phyloP scores from a whole-genome alignment of 2,329 filamentous ascomycete genomes.

The Colletotrichum endophyticum region DNA sequence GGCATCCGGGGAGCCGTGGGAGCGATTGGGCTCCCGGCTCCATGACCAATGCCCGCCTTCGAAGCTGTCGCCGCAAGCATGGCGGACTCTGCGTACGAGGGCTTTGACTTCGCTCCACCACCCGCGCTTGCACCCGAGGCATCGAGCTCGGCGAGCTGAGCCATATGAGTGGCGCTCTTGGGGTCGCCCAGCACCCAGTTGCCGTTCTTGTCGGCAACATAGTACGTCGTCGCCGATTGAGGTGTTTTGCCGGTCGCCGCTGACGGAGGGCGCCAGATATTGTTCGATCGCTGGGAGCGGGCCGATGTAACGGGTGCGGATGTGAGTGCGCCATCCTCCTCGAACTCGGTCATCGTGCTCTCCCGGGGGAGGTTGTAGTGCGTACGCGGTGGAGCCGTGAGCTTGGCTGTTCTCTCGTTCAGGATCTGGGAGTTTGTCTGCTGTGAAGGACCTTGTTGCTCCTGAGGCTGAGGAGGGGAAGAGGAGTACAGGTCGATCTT shows the following conservation, averaged over 20 bases:
- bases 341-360: constrained; percentile 57
- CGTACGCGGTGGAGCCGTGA: constrained; percentile 18
- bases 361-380: constrained; percentile 32
- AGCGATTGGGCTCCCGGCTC: constrained; percentile 12
- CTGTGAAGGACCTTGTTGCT: constrained; percentile 3
- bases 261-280: constrained; percentile 57
- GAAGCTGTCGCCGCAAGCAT: constrained; percentile 22
- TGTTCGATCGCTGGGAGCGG: constrained; percentile 35
- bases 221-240: constrained; percentile 49
- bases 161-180: constrained; percentile 26
- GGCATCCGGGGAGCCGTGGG: constrained; percentile 7
- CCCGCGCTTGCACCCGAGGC: constrained; percentile 20
- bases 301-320: constrained; percentile 14
- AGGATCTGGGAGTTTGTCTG: constrained; percentile 19
- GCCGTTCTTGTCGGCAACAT: constrained; percentile 56
- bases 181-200: constrained; percentile 57
- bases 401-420: constrained; percentile 10
- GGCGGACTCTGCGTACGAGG: constrained; percentile 16
- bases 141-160: constrained; percentile 30
- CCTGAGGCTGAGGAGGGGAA: constrained; percentile 2
- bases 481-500: constrained; percentile 6
- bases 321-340: constrained; percentile 50
- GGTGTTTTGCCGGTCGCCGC: constrained; percentile 36
- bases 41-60: constrained; percentile 21
- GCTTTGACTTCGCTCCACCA: constrained; percentile 10